Percentiles rank a stretch among this genome's conserved stretches.
Evolutionary conservation across 805 yeast species (phyloP).

Genomic region (Saccharomycopsis sp.): DNA sequence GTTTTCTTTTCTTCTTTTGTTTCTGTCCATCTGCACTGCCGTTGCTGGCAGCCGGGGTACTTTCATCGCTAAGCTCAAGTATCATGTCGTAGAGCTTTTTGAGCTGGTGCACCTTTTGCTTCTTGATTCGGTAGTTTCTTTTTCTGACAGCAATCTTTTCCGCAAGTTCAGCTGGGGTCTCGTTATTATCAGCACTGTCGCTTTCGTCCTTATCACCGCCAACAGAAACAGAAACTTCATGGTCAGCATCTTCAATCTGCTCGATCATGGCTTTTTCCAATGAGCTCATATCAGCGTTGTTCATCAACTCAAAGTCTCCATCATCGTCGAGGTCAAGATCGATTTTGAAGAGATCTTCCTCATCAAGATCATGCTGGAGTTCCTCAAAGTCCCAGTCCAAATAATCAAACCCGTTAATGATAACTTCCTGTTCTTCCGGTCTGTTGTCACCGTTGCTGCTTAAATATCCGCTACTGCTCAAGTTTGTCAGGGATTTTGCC

Average conservation of each 20-base stretch:
- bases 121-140: constrained; percentile 3
- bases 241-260: constrained; percentile 8
- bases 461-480: background rate
- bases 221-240: constrained; percentile 1
- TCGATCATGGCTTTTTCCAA: constrained; percentile 8
- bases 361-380: background rate
- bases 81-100: constrained; percentile 1
- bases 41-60: constrained; percentile 25
- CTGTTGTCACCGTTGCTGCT: background rate
- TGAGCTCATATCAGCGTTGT: constrained; percentile 6
- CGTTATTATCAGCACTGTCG: background rate
- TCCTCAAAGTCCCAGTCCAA: constrained; percentile 30
- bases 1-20: constrained; percentile 20
- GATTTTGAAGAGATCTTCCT: constrained; percentile 11
- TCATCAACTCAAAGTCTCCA: constrained; percentile 9
- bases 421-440: background rate
- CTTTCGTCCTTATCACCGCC: background rate
- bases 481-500: background rate
- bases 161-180: background rate
- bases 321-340: constrained; percentile 2
- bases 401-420: constrained; percentile 38
- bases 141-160: constrained; percentile 5
- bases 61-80: constrained; percentile 24
- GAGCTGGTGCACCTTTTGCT: background rate
- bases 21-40: constrained; percentile 12